Percentiles rank a stretch among this genome's conserved stretches.
Evolutionary conservation across 1,284 basidiomycete genomes (phyloP).

Genomic region (Puccinia sorghi): DNA sequence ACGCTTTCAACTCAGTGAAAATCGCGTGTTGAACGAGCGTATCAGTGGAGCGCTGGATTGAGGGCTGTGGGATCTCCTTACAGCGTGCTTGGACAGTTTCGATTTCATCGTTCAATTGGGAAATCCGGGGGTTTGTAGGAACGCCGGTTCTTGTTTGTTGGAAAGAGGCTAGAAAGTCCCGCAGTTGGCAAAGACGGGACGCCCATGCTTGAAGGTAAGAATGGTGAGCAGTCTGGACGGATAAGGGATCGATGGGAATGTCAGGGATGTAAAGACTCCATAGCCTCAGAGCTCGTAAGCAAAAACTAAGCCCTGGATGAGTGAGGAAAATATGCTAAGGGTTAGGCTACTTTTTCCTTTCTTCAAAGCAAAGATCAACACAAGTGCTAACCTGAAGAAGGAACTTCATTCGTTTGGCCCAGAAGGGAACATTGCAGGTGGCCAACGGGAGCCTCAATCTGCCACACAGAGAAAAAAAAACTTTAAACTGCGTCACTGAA

Average conservation of each 20-base stretch:
- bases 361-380: background rate
- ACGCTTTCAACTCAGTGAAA: constrained; percentile 42
- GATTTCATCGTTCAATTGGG: constrained; percentile 18
- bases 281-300: constrained; percentile 19
- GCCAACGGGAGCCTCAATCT: constrained; percentile 8
- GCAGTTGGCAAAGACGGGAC: constrained; percentile 22
- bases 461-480: background rate
- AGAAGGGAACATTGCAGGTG: background rate
- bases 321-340: background rate
- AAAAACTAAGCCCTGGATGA: background rate
- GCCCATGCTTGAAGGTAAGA: constrained; percentile 36
- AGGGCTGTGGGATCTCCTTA: constrained; percentile 31
- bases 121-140: constrained; percentile 27
- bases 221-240: constrained; percentile 45
- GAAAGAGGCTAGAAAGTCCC: constrained; percentile 8
- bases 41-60: constrained; percentile 32
- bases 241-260: constrained; percentile 46
- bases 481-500: background rate
- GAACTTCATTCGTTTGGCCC: background rate
- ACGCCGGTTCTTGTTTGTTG: background rate
- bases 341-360: background rate
- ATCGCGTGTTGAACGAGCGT: constrained; percentile 20
- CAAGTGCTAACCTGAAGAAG: background rate
- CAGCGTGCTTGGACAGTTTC: background rate
- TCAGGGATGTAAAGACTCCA: constrained; percentile 48